Conservation (phyloP, 179 eudicot species). For the Patellifolia procumbens region DNA sequence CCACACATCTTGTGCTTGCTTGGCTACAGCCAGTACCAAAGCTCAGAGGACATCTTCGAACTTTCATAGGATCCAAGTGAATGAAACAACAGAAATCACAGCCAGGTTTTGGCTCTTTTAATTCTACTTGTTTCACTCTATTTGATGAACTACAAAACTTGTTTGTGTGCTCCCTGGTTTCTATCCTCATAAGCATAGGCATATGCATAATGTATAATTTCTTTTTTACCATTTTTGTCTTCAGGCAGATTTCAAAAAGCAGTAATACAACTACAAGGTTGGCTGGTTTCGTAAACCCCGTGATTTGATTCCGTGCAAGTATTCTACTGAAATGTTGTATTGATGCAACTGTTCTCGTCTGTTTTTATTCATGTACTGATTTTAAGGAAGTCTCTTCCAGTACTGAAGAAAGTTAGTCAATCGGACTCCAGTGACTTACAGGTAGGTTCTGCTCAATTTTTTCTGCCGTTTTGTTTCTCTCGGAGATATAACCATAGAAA, state of each 20-base stretch:
- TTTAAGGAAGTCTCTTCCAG: conserved; percentile 78
- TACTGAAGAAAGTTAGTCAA: conserved; percentile 42
- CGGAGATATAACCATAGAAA: not conserved
- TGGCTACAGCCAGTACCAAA: conserved; percentile 34
- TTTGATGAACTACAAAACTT: conserved; percentile 3
- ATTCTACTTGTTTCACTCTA: not conserved
- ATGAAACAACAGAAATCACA: conserved; percentile 26
- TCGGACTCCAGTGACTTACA: conserved; percentile 33
- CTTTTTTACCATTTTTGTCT: conserved; percentile 1
- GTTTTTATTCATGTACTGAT: conserved; percentile 18
- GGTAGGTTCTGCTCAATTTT: conserved; percentile 30
- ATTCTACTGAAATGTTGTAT: not conserved
- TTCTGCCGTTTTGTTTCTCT: not conserved
- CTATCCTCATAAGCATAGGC: conserved; percentile 5
- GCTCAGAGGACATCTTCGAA: conserved; percentile 45
- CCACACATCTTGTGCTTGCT: conserved; percentile 8
- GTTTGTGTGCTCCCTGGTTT: not conserved
- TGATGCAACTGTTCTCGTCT: conserved; percentile 18
- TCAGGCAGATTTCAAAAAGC: conserved; percentile 46
- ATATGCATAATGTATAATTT: not conserved
- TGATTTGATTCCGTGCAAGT: conserved; percentile 11
- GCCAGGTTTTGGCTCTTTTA: conserved; percentile 36
- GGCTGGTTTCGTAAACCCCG: conserved; percentile 16
- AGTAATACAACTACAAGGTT: conserved; percentile 54
- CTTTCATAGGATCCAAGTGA: conserved; percentile 39